Evolutionary conservation across 805 yeast genomes (phyloP), one percentile per base, ranked within the genome.

Genomic region (Candida nemodendra): DNA sequence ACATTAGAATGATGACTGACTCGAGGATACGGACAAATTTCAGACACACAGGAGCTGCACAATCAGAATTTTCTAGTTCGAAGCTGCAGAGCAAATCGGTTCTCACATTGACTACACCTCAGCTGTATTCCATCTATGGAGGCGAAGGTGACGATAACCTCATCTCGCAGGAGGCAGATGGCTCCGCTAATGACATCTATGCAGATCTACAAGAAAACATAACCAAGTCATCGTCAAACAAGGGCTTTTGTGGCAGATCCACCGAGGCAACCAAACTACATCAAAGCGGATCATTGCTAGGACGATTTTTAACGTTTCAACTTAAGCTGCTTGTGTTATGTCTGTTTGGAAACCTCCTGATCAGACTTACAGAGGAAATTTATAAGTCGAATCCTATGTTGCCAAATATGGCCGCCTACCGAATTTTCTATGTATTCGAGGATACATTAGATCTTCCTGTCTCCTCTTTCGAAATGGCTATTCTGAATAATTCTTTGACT

Each of bases 321-420:
- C 15, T 27, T 17, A 51, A 51, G 28, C 27, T 38, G 9, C 13
- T 44, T 9, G 36, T 47, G 15, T 49, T 72, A 18, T 67, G 75
- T 8, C 39, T 60, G 4, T 65, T 73, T 19, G 84, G 86, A 9
- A 72, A 69, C 34, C 49, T 73, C 6, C 79, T 77, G 56, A 73
- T 78, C 51, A 74, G 66, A 43, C 57, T 79, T 27, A 69, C 78
- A 9, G 69, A 65, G 36, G 75, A 76, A 46, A 63, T 79, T 38
- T 76, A 76, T 54, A 73, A 59, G 17, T 47, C 44, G 14, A 53
- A 48, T 31, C 48, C 48, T 9, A 48, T 45, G 4, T 39, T 57
- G 32, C 63, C 61, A 8, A 52, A 52, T 32, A 33, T 58, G 26
- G 44, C 55, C 8, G 53, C 51, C 29, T 55, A 44, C 39, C 42